These are phyloP conservation scores for Microbotryomycetes sp. DNA, from an alignment of 1,284 basidiomycete species.

Conservation along the genomic window DNA sequence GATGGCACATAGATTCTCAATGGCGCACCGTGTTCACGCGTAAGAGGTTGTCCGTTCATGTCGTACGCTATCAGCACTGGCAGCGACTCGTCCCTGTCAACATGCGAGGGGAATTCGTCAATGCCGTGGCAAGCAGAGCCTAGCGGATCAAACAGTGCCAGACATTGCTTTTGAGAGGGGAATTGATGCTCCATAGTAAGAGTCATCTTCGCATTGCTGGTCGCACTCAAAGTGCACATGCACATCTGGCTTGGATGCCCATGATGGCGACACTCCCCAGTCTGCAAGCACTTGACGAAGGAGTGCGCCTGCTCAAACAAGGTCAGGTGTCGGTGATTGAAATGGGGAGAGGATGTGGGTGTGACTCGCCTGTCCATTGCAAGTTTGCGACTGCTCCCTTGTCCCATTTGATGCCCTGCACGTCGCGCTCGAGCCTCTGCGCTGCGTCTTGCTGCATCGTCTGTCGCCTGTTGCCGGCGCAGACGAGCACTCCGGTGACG, in stretches of 20 bases:
- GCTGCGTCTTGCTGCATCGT: conserved; percentile 24
- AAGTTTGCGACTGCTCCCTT: conserved; percentile 15
- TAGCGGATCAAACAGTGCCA: background rate
- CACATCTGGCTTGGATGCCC: background rate
- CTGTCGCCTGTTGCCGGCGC: conserved; percentile 30
- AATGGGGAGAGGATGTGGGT: background rate
- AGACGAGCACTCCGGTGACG: conserved; percentile 6
- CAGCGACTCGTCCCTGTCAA: conserved; percentile 13
- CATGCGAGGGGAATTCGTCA: background rate
- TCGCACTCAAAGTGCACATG: conserved; percentile 30
- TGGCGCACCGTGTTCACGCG: conserved; percentile 53
- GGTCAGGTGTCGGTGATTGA: background rate
- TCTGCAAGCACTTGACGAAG: background rate
- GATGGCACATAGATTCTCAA: conserved; percentile 52
- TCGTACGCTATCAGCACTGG: conserved; percentile 52
- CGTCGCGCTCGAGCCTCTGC: conserved; percentile 14
- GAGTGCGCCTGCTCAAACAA: background rate
- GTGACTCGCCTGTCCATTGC: conserved; percentile 1
- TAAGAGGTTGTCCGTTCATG: conserved; percentile 53
- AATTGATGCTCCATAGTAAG: conserved; percentile 23
- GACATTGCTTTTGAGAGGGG: conserved; percentile 26
- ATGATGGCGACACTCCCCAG: conserved; percentile 7
- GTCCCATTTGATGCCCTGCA: conserved; percentile 30
- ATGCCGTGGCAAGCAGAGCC: too few species aligned
- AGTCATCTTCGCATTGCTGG: conserved; percentile 27